Base-by-base conservation (phyloP, 768 basidiomycete species). In the Serendipita sp. region DNA sequence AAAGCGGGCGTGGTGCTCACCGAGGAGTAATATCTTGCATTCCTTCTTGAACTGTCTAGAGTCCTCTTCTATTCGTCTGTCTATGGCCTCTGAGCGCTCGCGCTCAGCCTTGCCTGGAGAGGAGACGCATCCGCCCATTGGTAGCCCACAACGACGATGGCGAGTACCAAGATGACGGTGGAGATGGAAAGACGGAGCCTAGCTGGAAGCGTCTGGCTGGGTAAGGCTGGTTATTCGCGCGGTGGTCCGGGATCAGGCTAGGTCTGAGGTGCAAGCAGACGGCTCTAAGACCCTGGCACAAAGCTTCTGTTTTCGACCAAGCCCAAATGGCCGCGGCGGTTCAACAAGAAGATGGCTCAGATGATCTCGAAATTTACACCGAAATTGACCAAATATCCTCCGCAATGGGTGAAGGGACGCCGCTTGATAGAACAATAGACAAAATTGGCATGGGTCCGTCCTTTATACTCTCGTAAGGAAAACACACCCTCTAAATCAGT, bases 21-120 rank as follows among this genome's bases (percentile, higher is more conserved):
- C 93, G 18, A 96, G 78, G 13, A 96, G 76, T 23, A 96, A 74
- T 68, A 96, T 93, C 80, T 94, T 94, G 78, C 90, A 93, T 72
- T 94, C 92, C 70, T 85, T 83, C 72, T 86, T 85, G 67, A 86
- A 87, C 73, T 80, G 84, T 72, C 82, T 84, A 13, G 80, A 80
- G 73, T 94, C 93, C 75, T 93, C 91, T 71, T 93, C 90, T 62
- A 93, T 81, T 74, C 84, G 81, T 67, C 80, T 81, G 78, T 93
- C 91, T 69, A 93, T 93, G 70, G 77, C 76, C 72, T 87, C 85
- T 16, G 85, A 87, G 71, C 77, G 78, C 58, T 80, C 79, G 71
- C 80, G 83, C 67, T 79, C 83, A 29, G 46, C 46, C 63, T 55
- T 63, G 52, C 55, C 67, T 48, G 63, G 64, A 37, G 40, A 40